Conservation (phyloP, 345 rosid species). For the Hevea brasiliensis region DNA sequence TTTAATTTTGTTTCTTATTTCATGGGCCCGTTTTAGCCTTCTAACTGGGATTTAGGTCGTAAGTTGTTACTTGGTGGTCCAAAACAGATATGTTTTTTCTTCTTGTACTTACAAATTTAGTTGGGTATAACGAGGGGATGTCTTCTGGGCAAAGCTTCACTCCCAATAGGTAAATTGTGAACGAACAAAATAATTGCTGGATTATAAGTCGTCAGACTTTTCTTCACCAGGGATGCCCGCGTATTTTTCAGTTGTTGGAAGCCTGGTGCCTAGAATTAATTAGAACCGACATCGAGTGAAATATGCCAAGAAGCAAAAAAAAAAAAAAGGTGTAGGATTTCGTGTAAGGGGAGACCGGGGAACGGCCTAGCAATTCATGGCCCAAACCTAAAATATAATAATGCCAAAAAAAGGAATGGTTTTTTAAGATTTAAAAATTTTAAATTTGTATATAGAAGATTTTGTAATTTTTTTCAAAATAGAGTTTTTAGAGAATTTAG, state of each 20-base stretch:
- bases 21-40: background rate
- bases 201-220: background rate
- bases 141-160: background rate
- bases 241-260: background rate
- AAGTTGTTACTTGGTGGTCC: background rate
- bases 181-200: conserved; percentile 2
- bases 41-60: background rate
- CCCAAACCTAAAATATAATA: too few species aligned
- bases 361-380: too few species aligned
- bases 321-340: too few species aligned
- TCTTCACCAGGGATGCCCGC: background rate
- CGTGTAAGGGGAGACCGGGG: too few species aligned
- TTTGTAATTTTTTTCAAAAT: too few species aligned
- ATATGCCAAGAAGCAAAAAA: too few species aligned
- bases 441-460: too few species aligned
- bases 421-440: too few species aligned
- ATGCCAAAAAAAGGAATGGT: too few species aligned
- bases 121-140: background rate
- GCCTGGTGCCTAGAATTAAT: too few species aligned
- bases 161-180: conserved; percentile 5
- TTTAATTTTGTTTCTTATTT: background rate
- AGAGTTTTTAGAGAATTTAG: too few species aligned
- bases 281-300: too few species aligned
- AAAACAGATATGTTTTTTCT: background rate
- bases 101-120: conserved; percentile 1